phyloP scores from a whole-genome alignment of 176 grass and related monocot genomes.

The Guadua angustifolia region DNA sequence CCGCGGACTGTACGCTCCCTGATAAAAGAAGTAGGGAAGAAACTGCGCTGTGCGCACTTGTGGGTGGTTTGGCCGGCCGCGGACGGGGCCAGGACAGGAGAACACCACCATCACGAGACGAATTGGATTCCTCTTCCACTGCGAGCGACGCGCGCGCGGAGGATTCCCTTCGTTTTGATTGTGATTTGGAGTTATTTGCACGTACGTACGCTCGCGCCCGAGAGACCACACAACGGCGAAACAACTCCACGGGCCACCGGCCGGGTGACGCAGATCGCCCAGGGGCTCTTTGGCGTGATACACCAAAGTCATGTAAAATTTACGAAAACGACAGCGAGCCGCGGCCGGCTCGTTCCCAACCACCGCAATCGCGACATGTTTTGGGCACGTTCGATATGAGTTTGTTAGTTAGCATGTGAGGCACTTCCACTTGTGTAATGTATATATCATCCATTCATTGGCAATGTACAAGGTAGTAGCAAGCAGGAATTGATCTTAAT shows the following conservation, averaged over 20 bases:
- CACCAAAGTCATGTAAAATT: neutral
- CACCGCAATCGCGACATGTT: neutral
- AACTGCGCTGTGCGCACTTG: neutral
- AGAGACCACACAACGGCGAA: neutral
- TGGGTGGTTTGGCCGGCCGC: neutral
- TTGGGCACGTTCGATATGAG: neutral
- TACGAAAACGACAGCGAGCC: neutral
- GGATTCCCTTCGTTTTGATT: neutral
- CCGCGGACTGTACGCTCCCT: too few species aligned
- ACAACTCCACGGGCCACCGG: neutral
- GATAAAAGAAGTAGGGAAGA: neutral
- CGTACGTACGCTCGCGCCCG: neutral
- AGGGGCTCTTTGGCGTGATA: neutral
- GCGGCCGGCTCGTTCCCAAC: neutral
- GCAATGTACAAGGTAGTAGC: neutral
- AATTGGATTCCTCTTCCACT: conserved; percentile 7
- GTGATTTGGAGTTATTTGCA: neutral
- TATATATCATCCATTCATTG: neutral
- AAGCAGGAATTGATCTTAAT: neutral
- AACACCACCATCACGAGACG: neutral
- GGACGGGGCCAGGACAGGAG: neutral
- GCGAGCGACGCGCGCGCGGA: neutral
- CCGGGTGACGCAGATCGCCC: neutral
- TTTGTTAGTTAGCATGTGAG: neutral
- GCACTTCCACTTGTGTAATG: neutral